Evolutionary conservation across 495 filamentous ascomycete species (phyloP).

Genomic region (Sordaria brevicollis): DNA sequence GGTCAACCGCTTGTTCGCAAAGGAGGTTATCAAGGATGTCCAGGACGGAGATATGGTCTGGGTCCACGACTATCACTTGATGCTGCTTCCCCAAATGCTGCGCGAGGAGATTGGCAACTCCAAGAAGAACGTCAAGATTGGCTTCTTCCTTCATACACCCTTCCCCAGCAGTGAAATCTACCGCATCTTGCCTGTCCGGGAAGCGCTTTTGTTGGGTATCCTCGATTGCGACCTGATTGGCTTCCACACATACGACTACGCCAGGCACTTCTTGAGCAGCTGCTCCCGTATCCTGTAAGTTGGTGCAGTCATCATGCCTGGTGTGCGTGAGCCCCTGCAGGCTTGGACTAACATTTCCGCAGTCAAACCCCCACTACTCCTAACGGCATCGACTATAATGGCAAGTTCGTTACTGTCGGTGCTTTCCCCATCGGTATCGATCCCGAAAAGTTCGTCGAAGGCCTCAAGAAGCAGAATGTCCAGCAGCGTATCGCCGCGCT

Average conservation of each 20-base stretch:
- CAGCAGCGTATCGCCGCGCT: slow-evolving; percentile 67
- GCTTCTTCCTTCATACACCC: slow-evolving; percentile 90
- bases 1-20: slow-evolving; percentile 80
- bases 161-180: slow-evolving; percentile 92
- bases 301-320: not conserved
- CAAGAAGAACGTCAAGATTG: slow-evolving; percentile 77
- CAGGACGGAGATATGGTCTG: slow-evolving; percentile 77
- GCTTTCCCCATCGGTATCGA: slow-evolving; percentile 94
- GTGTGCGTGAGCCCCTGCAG: not conserved
- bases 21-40: slow-evolving; percentile 59
- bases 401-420: slow-evolving; percentile 61
- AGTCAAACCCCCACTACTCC: slow-evolving; percentile 73
- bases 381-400: slow-evolving; percentile 69
- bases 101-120: slow-evolving; percentile 58
- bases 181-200: slow-evolving; percentile 77
- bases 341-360: slow-evolving; percentile 5
- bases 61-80: slow-evolving; percentile 95
- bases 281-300: slow-evolving; percentile 72
- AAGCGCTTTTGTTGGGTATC: slow-evolving; percentile 68
- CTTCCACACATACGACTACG: slow-evolving; percentile 94
- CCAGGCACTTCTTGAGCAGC: slow-evolving; percentile 76
- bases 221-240: slow-evolving; percentile 81
- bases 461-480: slow-evolving; percentile 68
- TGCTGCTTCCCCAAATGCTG: slow-evolving; percentile 80
- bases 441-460: slow-evolving; percentile 87